Evolutionary conservation across 2,329 filamentous ascomycete genomes (phyloP).

Genomic region (Sarocladium brachiariae): DNA sequence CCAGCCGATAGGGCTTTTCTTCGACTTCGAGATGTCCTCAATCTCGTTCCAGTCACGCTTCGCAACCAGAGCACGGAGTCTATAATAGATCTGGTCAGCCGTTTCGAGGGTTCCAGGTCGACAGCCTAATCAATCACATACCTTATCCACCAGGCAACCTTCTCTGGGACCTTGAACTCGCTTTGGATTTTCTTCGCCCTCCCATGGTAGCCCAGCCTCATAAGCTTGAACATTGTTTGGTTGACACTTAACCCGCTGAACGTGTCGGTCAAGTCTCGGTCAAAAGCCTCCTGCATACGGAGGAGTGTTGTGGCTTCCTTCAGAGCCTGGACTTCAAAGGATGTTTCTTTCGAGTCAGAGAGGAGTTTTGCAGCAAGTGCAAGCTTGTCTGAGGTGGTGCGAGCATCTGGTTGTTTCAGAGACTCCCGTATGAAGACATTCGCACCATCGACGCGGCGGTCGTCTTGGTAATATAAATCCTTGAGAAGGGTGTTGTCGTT

Average conservation of each 20-base stretch:
- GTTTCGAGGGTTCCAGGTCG: neutral
- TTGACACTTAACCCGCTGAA: constrained; percentile 84
- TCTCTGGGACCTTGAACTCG: constrained; percentile 91
- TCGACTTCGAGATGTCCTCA: constrained; percentile 71
- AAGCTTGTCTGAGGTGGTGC: constrained; percentile 75
- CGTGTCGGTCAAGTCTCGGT: constrained; percentile 70
- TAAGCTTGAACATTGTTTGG: constrained; percentile 84
- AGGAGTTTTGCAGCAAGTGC: constrained; percentile 79
- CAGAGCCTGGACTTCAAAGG: constrained; percentile 66
- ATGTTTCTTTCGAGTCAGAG: constrained; percentile 72
- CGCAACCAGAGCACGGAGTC: constrained; percentile 79
- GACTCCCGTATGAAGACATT: constrained; percentile 83
- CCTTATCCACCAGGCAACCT: constrained; percentile 79
- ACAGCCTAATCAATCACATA: constrained; percentile 25
- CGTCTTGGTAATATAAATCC: constrained; percentile 95
- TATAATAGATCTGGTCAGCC: constrained; percentile 25
- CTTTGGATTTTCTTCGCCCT: constrained; percentile 80
- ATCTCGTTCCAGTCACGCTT: constrained; percentile 89
- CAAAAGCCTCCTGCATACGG: constrained; percentile 78
- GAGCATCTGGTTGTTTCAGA: constrained; percentile 61
- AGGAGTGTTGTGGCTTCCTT: constrained; percentile 76
- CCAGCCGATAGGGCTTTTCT: constrained; percentile 94
- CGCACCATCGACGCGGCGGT: constrained; percentile 80
- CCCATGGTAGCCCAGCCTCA: constrained; percentile 73
- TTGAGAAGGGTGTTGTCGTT: constrained; percentile 77